Percentiles rank a stretch among this genome's conserved stretches.
Conservation (phyloP, 371 early-diverging fungal species). For the Lichtheimia ramosa region DNA sequence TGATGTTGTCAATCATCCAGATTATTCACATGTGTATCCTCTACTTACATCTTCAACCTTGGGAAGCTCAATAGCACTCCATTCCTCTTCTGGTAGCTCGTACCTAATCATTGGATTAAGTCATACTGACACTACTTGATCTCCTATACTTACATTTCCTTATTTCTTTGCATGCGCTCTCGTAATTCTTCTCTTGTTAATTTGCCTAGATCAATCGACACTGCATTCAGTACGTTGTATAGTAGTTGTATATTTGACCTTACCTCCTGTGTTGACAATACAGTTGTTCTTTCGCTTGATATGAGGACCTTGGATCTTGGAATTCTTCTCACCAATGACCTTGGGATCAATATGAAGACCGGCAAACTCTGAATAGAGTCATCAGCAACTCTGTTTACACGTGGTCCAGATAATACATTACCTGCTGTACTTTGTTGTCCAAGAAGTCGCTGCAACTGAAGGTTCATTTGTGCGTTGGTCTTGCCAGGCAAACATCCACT, state of each 20-base stretch:
- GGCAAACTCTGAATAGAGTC: constrained; percentile 68
- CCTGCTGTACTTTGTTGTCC: constrained; percentile 93
- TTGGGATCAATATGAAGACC: constrained; percentile 88
- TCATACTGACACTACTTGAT: background rate
- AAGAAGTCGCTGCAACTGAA: constrained; percentile 89
- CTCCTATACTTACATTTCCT: constrained; percentile 54
- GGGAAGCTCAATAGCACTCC: constrained; percentile 68
- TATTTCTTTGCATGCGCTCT: constrained; percentile 66
- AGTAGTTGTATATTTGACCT: background rate
- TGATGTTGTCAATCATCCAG: background rate
- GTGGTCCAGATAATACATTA: constrained; percentile 20
- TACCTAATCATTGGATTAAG: constrained; percentile 37
- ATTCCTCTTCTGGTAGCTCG: constrained; percentile 68
- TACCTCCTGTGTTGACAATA: constrained; percentile 85
- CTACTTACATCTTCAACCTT: constrained; percentile 60
- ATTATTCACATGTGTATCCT: constrained; percentile 5
- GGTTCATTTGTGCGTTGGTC: constrained; percentile 92
- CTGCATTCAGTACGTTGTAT: no score
- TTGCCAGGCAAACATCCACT: constrained; percentile 84
- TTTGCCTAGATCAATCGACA: constrained; percentile 43
- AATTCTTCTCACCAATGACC: constrained; percentile 80
- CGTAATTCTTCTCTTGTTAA: constrained; percentile 76
- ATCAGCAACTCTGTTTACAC: background rate
- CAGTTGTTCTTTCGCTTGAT: constrained; percentile 89
- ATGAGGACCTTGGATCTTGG: constrained; percentile 74